phyloP scores from a whole-genome alignment of 1,284 basidiomycete genomes.

The Phylloboletellus chloephorus region DNA sequence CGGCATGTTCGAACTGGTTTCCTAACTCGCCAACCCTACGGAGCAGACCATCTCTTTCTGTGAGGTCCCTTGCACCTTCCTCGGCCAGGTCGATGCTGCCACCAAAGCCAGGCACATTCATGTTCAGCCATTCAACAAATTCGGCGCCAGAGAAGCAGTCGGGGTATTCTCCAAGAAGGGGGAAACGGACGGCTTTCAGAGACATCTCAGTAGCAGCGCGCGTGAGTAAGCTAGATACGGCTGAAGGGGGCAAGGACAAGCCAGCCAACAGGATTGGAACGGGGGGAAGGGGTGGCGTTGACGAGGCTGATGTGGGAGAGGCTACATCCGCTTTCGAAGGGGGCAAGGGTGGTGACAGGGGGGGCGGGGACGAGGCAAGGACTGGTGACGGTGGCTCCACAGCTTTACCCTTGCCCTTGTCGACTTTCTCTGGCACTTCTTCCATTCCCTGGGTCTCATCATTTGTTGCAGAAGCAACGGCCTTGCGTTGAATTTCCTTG shows the following conservation, averaged over 20 bases:
- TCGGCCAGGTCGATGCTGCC: constrained; percentile 74
- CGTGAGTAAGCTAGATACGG: constrained; percentile 62
- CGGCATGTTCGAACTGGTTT: constrained; percentile 68
- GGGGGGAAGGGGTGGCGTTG: constrained; percentile 37
- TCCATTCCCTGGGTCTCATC: constrained; percentile 33
- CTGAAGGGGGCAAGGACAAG: constrained; percentile 56
- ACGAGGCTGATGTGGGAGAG: constrained; percentile 33
- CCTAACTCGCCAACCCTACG: constrained; percentile 77
- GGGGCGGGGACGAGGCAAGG: constrained; percentile 55
- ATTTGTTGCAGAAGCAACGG: constrained; percentile 30
- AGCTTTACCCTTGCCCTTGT: constrained; percentile 77
- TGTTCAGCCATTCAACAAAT: constrained; percentile 69
- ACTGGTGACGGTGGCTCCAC: constrained; percentile 39
- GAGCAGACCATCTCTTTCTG: constrained; percentile 69
- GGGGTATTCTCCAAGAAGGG: constrained; percentile 82
- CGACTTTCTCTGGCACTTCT: constrained; percentile 48
- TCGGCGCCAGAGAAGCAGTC: constrained; percentile 83
- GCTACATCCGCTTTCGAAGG: constrained; percentile 36
- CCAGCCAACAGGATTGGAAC: constrained; percentile 69
- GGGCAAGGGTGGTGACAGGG: constrained; percentile 53
- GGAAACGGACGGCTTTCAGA: constrained; percentile 64
- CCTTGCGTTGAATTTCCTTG: constrained; percentile 64
- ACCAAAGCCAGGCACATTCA: constrained; percentile 63
- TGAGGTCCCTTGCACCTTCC: constrained; percentile 72
- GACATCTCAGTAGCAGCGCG: constrained; percentile 61